Conservation (phyloP, 257 asterid species). For the Prunella vulgaris region DNA sequence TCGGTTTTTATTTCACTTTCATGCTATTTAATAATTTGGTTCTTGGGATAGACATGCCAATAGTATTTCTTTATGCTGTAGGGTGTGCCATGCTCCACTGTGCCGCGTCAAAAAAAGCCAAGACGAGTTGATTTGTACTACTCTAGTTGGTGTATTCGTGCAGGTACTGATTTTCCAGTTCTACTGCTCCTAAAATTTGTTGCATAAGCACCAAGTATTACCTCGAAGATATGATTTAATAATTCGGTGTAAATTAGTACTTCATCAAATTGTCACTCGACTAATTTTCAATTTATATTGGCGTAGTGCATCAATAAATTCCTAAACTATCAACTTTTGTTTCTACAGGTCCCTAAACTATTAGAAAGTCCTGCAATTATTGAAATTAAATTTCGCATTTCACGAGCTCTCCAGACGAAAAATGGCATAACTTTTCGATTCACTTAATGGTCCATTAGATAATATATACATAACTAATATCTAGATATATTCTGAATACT, state of each 20-base stretch:
- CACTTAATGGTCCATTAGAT: too few species aligned
- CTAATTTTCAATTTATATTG: too few species aligned
- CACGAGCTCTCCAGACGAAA: too few species aligned
- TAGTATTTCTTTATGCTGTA: slow-evolving; percentile 19
- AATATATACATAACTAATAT: too few species aligned
- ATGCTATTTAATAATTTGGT: background rate
- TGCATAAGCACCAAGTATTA: background rate
- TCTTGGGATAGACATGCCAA: background rate
- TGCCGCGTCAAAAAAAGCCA: slow-evolving; percentile 71
- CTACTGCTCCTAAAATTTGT: background rate
- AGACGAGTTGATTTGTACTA: slow-evolving; percentile 85
- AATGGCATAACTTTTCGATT: too few species aligned
- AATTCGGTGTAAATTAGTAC: background rate
- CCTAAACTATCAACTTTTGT: too few species aligned
- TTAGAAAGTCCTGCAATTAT: too few species aligned
- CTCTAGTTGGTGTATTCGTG: slow-evolving; percentile 83
- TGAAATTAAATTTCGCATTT: too few species aligned
- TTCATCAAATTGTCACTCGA: background rate
- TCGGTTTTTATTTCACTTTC: background rate
- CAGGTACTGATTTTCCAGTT: slow-evolving; percentile 46
- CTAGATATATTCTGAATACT: too few species aligned
- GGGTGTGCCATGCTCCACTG: slow-evolving; percentile 68
- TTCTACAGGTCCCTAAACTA: too few species aligned
- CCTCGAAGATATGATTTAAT: background rate
- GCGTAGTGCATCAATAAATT: too few species aligned